phyloP scores from a whole-genome alignment of 805 yeast genomes.

The Hanseniaspora nectarophila region DNA sequence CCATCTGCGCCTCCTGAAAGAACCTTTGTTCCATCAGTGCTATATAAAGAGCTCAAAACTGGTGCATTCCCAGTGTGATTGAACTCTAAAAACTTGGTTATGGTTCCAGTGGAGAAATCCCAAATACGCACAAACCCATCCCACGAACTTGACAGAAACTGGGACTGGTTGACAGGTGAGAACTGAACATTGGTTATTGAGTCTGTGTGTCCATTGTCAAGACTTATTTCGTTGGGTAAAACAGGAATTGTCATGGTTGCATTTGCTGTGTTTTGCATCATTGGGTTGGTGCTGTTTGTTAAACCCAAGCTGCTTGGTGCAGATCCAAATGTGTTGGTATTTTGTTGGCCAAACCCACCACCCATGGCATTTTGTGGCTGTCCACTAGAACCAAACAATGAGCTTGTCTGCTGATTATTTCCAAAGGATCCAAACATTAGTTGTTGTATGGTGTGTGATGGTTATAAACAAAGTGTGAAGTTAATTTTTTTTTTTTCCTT shows the following conservation, averaged over 20 bases:
- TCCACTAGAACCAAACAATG: neutral
- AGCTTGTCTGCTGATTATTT: neutral
- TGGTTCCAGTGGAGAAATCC: conserved; percentile 73
- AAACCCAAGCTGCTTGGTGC: neutral
- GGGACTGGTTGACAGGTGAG: conserved; percentile 71
- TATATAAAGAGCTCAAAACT: conserved; percentile 1
- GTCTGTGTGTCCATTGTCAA: conserved; percentile 82
- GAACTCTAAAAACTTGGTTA: conserved; percentile 24
- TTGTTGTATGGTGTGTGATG: neutral
- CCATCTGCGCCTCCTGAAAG: conserved; percentile 87
- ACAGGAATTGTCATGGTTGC: conserved; percentile 27
- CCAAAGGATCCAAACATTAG: neutral
- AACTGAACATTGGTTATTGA: conserved; percentile 73
- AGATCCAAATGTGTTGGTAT: conserved; percentile 4
- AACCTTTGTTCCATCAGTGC: conserved; percentile 70
- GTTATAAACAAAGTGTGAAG: neutral
- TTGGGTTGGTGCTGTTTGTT: neutral
- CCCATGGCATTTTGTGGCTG: neutral
- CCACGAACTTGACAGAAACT: conserved; percentile 78
- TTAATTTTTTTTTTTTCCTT: too few relatives aligned
- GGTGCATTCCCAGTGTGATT: conserved; percentile 11
- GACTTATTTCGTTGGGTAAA: conserved; percentile 54
- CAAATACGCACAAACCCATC: conserved; percentile 88
- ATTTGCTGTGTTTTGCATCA: conserved; percentile 20
- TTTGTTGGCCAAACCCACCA: conserved; percentile 4